Conservation (phyloP, 2,329 filamentous ascomycete genomes). For the Nannizziopsis arthrosporioides region DNA sequence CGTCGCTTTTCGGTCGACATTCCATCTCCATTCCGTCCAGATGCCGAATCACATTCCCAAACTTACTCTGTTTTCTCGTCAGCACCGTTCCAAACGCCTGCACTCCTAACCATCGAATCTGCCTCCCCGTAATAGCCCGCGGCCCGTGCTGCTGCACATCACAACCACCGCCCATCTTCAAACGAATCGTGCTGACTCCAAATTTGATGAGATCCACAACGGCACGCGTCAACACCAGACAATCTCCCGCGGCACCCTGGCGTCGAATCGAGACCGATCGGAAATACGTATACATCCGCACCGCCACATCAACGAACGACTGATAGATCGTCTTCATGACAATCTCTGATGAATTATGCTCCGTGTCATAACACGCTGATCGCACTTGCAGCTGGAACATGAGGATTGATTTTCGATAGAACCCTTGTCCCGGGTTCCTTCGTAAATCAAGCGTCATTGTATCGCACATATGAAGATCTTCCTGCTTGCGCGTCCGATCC, state of each 20-base stretch:
- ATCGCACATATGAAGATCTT: conserved; percentile 48
- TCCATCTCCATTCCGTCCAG: conserved; percentile 41
- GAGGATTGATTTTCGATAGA: conserved; percentile 64
- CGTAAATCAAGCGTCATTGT: conserved; percentile 69
- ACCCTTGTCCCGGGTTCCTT: conserved; percentile 60
- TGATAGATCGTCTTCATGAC: conserved; percentile 63
- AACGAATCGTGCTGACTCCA: conserved; percentile 47
- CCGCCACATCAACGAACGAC: conserved; percentile 66
- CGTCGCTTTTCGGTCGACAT: conserved; percentile 28
- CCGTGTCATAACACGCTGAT: conserved; percentile 50
- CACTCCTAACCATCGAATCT: conserved; percentile 54
- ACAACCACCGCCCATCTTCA: conserved; percentile 34
- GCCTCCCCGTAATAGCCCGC: conserved; percentile 43
- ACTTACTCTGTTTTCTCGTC: conserved; percentile 57
- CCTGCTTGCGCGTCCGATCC: conserved; percentile 47
- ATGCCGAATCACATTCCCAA: conserved; percentile 56
- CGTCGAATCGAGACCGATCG: conserved; percentile 44
- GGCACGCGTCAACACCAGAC: conserved; percentile 51
- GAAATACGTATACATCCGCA: conserved; percentile 55
- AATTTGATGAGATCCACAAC: conserved; percentile 51
- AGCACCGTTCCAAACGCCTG: conserved; percentile 60
- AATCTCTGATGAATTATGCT: conserved; percentile 58
- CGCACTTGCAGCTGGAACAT: conserved; percentile 77
- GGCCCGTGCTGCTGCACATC: not conserved
- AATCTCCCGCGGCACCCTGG: not conserved